These are phyloP conservation scores for Triangularia verruculosa DNA, from an alignment of 2,329 filamentous ascomycete genomes.

Conservation along the genomic window DNA sequence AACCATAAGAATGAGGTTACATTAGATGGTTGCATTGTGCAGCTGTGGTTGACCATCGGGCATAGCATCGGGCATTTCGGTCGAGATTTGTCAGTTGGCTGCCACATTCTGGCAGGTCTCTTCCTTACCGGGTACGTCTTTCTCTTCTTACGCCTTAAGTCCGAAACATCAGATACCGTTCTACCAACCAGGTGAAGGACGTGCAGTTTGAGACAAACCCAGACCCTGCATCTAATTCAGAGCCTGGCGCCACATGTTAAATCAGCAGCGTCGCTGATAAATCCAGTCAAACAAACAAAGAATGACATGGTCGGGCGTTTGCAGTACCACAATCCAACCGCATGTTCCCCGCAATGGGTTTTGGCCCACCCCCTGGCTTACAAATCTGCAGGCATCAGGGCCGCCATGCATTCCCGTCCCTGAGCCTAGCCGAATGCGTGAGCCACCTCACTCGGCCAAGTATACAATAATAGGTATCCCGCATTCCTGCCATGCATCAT, in stretches of 20 bases:
- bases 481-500: neutral
- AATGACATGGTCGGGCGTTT: neutral
- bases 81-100: neutral
- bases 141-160: no score
- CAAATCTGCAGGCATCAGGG: neutral
- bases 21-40: neutral
- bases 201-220: no score
- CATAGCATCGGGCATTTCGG: no score
- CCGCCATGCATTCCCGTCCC: neutral
- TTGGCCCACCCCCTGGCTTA: neutral
- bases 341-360: neutral
- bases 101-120: no score
- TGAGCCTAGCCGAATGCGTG: neutral
- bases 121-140: no score
- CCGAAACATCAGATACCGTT: no score
- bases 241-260: no score
- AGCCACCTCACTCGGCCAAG: neutral
- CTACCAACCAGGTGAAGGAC: no score
- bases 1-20: neutral
- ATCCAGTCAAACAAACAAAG: neutral
- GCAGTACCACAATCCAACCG: neutral
- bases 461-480: neutral
- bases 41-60: neutral
- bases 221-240: no score
- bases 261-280: no score